phyloP scores from a whole-genome alignment of 176 grass and related monocot genomes.

The maize (Zea mays) region Zm-B73-REFERENCE-NAM-5.0 NC_050098.1:35830001-35830500 shows the following conservation, averaged over 20 bases:
- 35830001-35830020: slow-evolving; percentile 48
- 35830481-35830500: slow-evolving; percentile 27
- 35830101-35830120: not conserved
- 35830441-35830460: slow-evolving; percentile 33
- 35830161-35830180: not conserved
- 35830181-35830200: too few species aligned
- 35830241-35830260: not conserved
- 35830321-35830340: too few species aligned
- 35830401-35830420: not conserved
- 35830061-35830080: not conserved
- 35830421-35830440: too few species aligned
- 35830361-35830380: not conserved
- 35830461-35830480: slow-evolving; percentile 38
- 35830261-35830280: not conserved
- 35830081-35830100: not conserved
- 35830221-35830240: not conserved
- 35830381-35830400: not conserved
- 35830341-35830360: too few species aligned
- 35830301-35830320: not conserved
- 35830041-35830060: slow-evolving; percentile 35
- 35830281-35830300: not conserved
- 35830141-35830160: not conserved
- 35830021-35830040: slow-evolving; percentile 37
- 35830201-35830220: not conserved
- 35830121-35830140: not conserved